Evolutionary conservation across 306 rosid species (phyloP).

Genomic region (Quercus glauca): DNA sequence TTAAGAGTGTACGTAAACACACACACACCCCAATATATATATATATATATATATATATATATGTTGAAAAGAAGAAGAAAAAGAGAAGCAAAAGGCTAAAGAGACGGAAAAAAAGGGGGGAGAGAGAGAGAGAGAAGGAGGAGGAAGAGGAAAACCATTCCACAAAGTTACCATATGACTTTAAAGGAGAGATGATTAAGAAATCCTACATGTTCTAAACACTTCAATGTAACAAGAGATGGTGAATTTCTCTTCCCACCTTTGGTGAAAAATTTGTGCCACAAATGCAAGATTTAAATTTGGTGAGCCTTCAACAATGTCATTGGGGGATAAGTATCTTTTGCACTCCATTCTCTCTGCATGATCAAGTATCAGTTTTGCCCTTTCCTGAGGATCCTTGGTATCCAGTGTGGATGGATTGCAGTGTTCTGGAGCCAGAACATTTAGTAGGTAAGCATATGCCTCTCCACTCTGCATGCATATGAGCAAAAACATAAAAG

Average conservation of each 20-base stretch:
- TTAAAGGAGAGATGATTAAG: neutral
- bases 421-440: slow-evolving; percentile 92
- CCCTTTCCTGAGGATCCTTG: slow-evolving; percentile 66
- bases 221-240: neutral
- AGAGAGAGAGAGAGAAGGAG: too few species aligned
- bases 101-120: neutral
- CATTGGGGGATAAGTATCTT: slow-evolving; percentile 75
- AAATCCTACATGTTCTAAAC: neutral
- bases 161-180: neutral
- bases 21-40: too few species aligned
- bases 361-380: slow-evolving; percentile 81
- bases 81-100: neutral
- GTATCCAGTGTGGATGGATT: slow-evolving; percentile 74
- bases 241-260: slow-evolving; percentile 40
- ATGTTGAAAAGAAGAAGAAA: neutral
- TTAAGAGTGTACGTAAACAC: too few species aligned
- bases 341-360: slow-evolving; percentile 97
- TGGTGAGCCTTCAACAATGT: slow-evolving; percentile 78
- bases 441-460: slow-evolving; percentile 90
- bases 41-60: too few species aligned
- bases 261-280: slow-evolving; percentile 88
- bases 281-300: slow-evolving; percentile 93
- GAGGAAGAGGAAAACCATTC: neutral
- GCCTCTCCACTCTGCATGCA: slow-evolving; percentile 83
- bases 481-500: slow-evolving; percentile 11